Base-by-base conservation (phyloP, 2,329 filamentous ascomycete species). In the Stagonosporopsis cucurbitacearum region DNA sequence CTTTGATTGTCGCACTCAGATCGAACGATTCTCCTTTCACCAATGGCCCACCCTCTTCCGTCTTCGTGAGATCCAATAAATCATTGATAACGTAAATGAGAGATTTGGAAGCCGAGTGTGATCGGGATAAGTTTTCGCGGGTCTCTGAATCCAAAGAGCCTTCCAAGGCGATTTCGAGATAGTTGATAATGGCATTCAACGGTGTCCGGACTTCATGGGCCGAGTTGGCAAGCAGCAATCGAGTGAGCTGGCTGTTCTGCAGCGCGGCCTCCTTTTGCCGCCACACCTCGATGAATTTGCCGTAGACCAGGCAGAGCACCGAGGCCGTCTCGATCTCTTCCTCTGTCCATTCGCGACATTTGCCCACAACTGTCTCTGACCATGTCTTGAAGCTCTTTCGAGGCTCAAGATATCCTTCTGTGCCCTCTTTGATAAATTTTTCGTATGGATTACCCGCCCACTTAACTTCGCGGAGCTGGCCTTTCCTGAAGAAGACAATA, bases 11-110 rank as follows among this genome's bases (percentile, higher is more conserved):
- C 0, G 79, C 78, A 15, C 79, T 78, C 4, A 96, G 79, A 66
- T 96, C 86, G 45, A 96, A 92, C 0, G 88, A 77, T 67, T 96
- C 92, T 53, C 93, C 88, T 65, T 92, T 94, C 68, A 94, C 83
- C 3, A 96, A 77, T 1, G 87, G 84, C 43, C 88, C 88, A 0
- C 92, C 92, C 71, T 93, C 89, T 71, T 96, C 92, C 0, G 90
- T 89, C 69, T 96, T 95, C 1, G 93, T 96, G 26, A 96, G 79
- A 69, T 96, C 92, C 0, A 96, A 80, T 1, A 96, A 80, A 71
- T 96, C 92, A 62, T 96, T 96, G 77, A 96, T 96, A 9, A 96
- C 92, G 70, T 96, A 96, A 4, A 96, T 94, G 23, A 96, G 79
- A 0, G 92, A 96, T 69, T 96, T 96, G 0, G 92, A 96, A 4